These are phyloP conservation scores for Nyssa sinensis DNA, from an alignment of 148 eudicot genomes.

Conservation along the genomic window DNA sequence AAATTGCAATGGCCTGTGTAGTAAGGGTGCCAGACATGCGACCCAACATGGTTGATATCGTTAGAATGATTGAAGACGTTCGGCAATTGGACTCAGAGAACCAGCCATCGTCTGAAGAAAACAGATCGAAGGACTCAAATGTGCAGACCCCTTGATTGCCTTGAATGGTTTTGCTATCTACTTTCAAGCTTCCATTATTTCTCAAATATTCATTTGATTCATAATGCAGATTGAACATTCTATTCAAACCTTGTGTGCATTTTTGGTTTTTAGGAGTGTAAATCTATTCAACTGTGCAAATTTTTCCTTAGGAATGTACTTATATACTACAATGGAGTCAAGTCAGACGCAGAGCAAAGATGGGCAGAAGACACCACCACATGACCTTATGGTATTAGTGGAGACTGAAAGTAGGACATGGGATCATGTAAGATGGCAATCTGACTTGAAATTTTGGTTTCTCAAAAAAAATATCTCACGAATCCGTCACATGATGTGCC, in stretches of 20 bases:
- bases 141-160: conserved; percentile 40
- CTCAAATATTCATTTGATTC: neutral
- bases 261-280: conserved; percentile 13
- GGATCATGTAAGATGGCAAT: too few species aligned
- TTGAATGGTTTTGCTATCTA: neutral
- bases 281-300: conserved; percentile 19
- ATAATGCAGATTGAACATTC: too few species aligned
- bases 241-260: neutral
- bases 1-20: conserved; percentile 53
- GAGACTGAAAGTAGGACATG: too few species aligned
- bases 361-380: too few species aligned
- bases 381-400: too few species aligned
- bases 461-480: too few species aligned
- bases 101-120: conserved; percentile 38
- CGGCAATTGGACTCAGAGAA: conserved; percentile 42
- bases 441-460: too few species aligned
- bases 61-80: conserved; percentile 47
- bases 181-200: neutral
- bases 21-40: conserved; percentile 37
- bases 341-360: too few species aligned
- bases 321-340: too few species aligned
- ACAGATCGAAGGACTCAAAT: conserved; percentile 33
- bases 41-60: conserved; percentile 45
- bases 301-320: too few species aligned
- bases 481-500: too few species aligned